phyloP scores from a whole-genome alignment of 176 grass and related monocot species.

The Hyparrhenia diplandra region DNA sequence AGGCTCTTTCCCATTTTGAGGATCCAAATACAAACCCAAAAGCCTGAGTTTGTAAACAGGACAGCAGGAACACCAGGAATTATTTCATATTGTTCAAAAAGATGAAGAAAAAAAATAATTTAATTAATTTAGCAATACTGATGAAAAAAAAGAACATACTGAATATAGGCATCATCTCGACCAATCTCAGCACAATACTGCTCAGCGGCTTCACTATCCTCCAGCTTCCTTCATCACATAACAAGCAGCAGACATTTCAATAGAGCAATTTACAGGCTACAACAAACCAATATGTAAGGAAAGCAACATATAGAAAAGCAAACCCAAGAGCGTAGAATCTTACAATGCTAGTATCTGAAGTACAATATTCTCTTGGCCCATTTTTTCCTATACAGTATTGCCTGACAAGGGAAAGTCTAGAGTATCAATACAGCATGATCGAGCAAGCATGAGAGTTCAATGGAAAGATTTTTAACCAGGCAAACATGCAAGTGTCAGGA shows the following conservation, averaged over 20 bases:
- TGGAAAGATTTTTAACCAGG: not conserved
- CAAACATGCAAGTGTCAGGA: conserved; percentile 6
- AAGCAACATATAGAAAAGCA: not conserved
- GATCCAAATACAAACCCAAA: conserved; percentile 96
- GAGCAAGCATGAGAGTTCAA: not conserved
- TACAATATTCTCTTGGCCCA: conserved; percentile 98
- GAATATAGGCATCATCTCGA: conserved; percentile 98
- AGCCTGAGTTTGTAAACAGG: conserved; percentile 45
- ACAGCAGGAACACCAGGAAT: conserved; percentile 14
- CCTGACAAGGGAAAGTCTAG: conserved; percentile 50
- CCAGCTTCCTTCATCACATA: conserved; percentile 73
- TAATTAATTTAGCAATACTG: conserved; percentile 15
- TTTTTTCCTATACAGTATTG: conserved; percentile 97
- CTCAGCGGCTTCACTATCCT: conserved; percentile 97
- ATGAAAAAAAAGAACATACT: conserved; percentile 57
- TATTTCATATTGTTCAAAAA: conserved; percentile 5
- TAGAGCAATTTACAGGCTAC: not conserved
- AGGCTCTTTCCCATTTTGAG: conserved; percentile 87
- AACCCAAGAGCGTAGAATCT: conserved; percentile 25
- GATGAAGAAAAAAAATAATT: not conserved
- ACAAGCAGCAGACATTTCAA: conserved; percentile 23
- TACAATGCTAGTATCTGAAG: conserved; percentile 99
- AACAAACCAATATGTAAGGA: conserved; percentile 20
- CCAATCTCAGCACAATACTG: conserved; percentile 98
- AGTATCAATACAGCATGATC: not conserved